A percentile compares a stretch with the other conserved stretches of the same genome.
phyloP scores from a whole-genome alignment of 306 rosid genomes.

The Adenanthera pavonina region DNA sequence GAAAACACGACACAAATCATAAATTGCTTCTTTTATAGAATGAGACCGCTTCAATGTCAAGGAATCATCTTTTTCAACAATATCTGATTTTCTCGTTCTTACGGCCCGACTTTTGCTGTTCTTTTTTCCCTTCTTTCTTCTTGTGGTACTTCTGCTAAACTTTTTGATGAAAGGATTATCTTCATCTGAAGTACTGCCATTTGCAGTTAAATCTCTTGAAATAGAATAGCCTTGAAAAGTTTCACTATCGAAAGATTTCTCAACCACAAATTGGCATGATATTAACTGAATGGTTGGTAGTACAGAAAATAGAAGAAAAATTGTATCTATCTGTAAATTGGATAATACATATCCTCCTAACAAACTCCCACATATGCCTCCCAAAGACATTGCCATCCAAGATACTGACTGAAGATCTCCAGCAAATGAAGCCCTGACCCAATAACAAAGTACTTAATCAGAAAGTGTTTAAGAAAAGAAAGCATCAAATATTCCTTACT shows the following conservation, averaged over 20 bases:
- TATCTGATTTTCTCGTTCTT: constrained; percentile 27
- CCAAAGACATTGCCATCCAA: constrained; percentile 67
- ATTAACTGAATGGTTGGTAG: constrained; percentile 59
- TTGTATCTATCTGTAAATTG: constrained; percentile 48
- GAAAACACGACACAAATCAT: constrained; percentile 51
- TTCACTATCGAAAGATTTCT: constrained; percentile 44
- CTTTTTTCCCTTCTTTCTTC: constrained; percentile 55
- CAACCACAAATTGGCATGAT: constrained; percentile 59
- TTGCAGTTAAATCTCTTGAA: constrained; percentile 26
- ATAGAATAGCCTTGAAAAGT: constrained; percentile 26
- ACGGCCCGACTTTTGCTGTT: constrained; percentile 29
- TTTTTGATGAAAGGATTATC: constrained; percentile 33
- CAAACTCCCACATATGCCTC: constrained; percentile 66
- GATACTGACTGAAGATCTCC: constrained; percentile 70
- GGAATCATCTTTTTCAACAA: constrained; percentile 31
- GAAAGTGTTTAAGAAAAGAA: background rate
- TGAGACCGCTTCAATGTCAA: constrained; percentile 47
- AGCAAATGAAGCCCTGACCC: constrained; percentile 59
- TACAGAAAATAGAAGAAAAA: constrained; percentile 59
- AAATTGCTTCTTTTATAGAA: constrained; percentile 55
- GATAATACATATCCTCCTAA: constrained; percentile 63
- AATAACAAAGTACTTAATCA: background rate
- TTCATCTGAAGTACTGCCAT: constrained; percentile 25
- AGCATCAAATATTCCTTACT: background rate
- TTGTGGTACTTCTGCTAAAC: constrained; percentile 33